Base-by-base conservation (phyloP, 1,284 basidiomycete genomes). In the Moniliella sp. region DNA sequence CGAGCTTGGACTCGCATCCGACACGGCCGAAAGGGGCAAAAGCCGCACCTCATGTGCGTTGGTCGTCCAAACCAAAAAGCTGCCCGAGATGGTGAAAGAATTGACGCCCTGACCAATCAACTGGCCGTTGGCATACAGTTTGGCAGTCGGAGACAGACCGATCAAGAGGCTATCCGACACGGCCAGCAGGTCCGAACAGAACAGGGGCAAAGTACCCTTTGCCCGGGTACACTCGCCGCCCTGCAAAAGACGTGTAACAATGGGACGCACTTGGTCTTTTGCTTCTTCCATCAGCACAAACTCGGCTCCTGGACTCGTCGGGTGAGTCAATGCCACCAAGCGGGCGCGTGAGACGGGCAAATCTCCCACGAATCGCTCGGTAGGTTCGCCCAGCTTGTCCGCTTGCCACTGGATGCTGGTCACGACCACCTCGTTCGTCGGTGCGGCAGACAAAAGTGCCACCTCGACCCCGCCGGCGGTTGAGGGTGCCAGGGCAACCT, bases 61-160 rank as follows among this genome's bases (percentile, higher is more conserved):
- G 0, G 80, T 83, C 1, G 81, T 84, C 64, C 74, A 91, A 28
- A 91, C 75, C 18, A 93, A 64, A 56, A 83, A 84, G 10, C 73
- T 71, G 4, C 76, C 72, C 0, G 78, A 74, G n/a, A 79, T 45
- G 1, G 70, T 69, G 62, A 86, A 82, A 0, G 86, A 93, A 14
- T 73, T 86, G 13, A 67, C 73, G 38, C 74, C 75, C 2, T 67
- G 62, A 1, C 76, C 70, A 2, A 69, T 39, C 9, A 48, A 31
- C 7, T 48, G 77, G 42, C 16, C 62, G 42, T 42, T 61, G 27
- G 70, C 65, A 37, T 70, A 68, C 2, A 84, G 62, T 45, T 73
- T 76, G 2, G 76, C 74, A 3, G 68, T 67, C 11, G 67, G 61
- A 1, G 75, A 68, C 5, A 79, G 68, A 0, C 78, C 80, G 33